Base-by-base conservation (phyloP, 306 rosid species). In the Biancaea sappan region DNA sequence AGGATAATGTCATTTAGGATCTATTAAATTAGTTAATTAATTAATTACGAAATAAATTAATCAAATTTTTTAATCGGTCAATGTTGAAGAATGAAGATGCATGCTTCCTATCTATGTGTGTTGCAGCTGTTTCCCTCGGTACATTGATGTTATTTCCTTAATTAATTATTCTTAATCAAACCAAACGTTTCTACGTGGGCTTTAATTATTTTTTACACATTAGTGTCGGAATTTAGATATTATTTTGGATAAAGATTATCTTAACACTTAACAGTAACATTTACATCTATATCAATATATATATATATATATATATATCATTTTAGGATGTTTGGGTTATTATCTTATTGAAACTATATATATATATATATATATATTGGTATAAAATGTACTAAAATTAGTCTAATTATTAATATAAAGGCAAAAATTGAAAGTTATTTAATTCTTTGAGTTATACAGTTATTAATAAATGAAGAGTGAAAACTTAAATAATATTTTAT, bases 121-220 rank as follows among this genome's bases (percentile, higher is more conserved):
- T 79, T 79, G 84, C 82, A 80, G 87, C 87, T 83, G 87, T 83
- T 83, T 83, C 38, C 84, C 82, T 67, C 52, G 9, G 29, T 34
- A n/a, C 32, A 6, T 40, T 80, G 64, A 35, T 35, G 46, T 61
- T 19, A 1, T 14, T 29, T 46, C 44, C 37, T 71, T 72, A 32
- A 0, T 41, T 31, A 21, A 53, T 40, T 56, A 64, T 74, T 56
- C 74, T 73, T 72, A 73, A 57, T 47, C 40, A 35, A 47, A 58
- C 18, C 66, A 47, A 35, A 3, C 19, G 8, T 58, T 43, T 24
- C 40, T 52, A 7, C 12, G 38, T 57, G 63, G 63, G 21, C 12
- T 6, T 28, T 25, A 59, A 47, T 58, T 25, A 59, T 59, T 58
- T 76, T 26, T 58, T 63, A 16, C 5, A 4, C 48, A 28, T 57